These are phyloP conservation scores for Sicyos baderoa DNA, from an alignment of 306 rosid species.

Conservation along the genomic window DNA sequence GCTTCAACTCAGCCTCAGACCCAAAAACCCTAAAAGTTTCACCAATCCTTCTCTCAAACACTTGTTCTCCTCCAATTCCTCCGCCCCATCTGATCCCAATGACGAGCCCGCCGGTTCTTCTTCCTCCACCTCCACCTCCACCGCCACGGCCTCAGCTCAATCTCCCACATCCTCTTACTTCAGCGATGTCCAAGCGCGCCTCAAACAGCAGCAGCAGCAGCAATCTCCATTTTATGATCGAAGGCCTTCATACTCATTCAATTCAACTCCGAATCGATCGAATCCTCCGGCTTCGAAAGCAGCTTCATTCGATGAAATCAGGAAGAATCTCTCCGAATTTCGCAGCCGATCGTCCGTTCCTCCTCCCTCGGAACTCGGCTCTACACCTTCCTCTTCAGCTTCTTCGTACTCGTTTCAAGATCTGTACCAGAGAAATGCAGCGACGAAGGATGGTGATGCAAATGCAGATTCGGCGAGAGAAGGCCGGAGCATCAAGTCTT, in stretches of 20 bases:
- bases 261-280: not conserved
- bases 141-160: conserved; percentile 11
- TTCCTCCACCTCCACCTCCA: conserved; percentile 12
- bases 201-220: conserved; percentile 20
- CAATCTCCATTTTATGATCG: not conserved
- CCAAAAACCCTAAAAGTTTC: conserved; percentile 22
- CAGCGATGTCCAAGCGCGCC: conserved; percentile 33
- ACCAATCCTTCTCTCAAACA: conserved; percentile 26
- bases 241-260: conserved; percentile 7
- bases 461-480: not conserved
- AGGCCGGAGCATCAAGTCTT: not conserved
- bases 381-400: conserved; percentile 9
- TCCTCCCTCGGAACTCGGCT: not conserved
- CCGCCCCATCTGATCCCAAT: conserved; percentile 19
- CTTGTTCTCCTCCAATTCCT: conserved; percentile 43
- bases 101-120: conserved; percentile 18
- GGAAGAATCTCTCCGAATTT: conserved; percentile 35
- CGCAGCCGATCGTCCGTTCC: conserved; percentile 18
- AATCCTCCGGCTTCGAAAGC: conserved; percentile 13
- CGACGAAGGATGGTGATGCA: conserved; percentile 11
- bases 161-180: conserved; percentile 29
- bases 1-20: conserved; percentile 38
- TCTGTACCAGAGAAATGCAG: conserved; percentile 21
- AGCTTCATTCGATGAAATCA: conserved; percentile 27
- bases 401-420: conserved; percentile 30